These are phyloP conservation scores for Grosmannia clavigera DNA, from an alignment of 2,329 filamentous ascomycete genomes.

Conservation along the genomic window DNA sequence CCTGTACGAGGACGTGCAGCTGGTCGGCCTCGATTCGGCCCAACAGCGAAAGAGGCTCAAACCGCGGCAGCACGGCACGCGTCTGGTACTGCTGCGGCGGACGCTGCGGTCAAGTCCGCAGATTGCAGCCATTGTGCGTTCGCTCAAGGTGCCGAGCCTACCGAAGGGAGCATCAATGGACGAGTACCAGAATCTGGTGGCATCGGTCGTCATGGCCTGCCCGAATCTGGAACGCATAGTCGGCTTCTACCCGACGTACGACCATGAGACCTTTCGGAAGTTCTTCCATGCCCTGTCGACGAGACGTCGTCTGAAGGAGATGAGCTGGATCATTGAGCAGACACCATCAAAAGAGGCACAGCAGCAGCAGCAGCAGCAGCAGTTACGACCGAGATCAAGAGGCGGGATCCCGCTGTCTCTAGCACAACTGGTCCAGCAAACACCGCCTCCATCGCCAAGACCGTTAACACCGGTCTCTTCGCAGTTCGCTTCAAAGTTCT, in stretches of 20 bases:
- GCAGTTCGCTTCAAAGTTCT: neutral
- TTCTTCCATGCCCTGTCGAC: slow-evolving; percentile 49
- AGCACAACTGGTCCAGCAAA: neutral
- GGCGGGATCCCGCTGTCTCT: neutral
- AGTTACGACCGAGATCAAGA: slow-evolving; percentile 1
- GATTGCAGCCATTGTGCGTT: slow-evolving; percentile 42
- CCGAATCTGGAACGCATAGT: slow-evolving; percentile 49
- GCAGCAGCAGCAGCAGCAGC: slow-evolving; percentile 12
- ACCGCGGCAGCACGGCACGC: slow-evolving; percentile 30
- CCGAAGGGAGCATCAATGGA: slow-evolving; percentile 26
- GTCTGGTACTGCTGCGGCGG: slow-evolving; percentile 43
- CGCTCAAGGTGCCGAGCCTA: slow-evolving; percentile 35
- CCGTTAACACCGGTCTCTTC: neutral
- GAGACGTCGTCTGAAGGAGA: slow-evolving; percentile 40
- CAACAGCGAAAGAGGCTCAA: slow-evolving; percentile 47
- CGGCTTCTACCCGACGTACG: slow-evolving; percentile 41
- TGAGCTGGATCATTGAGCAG: slow-evolving; percentile 44
- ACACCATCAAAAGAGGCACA: slow-evolving; percentile 18
- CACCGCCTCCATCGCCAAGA: slow-evolving; percentile 1
- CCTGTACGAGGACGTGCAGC: slow-evolving; percentile 46
- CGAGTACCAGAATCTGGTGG: slow-evolving; percentile 45
- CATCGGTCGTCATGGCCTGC: slow-evolving; percentile 51
- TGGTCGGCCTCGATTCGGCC: slow-evolving; percentile 40
- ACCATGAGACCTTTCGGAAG: slow-evolving; percentile 39
- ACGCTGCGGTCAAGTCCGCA: slow-evolving; percentile 41